Base-by-base conservation (phyloP, 495 filamentous ascomycete species). In the Letharia columbiana region DNA sequence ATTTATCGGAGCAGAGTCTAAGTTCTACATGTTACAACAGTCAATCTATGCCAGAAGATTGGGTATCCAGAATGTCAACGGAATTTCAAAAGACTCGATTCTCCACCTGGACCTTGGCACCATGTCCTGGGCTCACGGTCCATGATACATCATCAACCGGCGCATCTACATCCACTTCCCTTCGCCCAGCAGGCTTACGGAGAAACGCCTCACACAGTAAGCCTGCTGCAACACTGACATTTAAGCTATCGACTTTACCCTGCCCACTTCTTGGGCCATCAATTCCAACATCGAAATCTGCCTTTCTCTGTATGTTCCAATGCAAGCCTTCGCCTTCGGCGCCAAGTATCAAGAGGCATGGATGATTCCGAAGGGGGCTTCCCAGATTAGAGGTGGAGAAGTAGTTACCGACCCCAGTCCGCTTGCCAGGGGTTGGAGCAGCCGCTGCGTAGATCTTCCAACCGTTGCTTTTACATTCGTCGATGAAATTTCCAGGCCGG, bases 371-470 rank as follows among this genome's bases (percentile, higher is more conserved):
- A 20, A 91, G 69, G 7, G 87, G 87, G 52, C 67, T 66, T 66
- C 49, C 63, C 23, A 72, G 31, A 64, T 62, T 77, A 37, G 63
- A 75, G 58, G 64, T 69, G 23, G 70, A 71, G 67, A 45, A 54
- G n/a, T 49, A 41, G 42, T 62, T 69, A 40, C 37, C 58, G 31
- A 37, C 4, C 23, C 47, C 37, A 15, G 50, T 58, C 10, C 33
- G 15, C 44, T 64, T 63, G 50, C 35, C 57, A 4, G 60, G 69
- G 7, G 67, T 66, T 3, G 84, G 84, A 3, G 89, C 83, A 59
- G 87, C 84, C 20, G 92, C 89, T 7, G 91, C 92, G 66, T 89
- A 96, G 56, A 96, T 83, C 37, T 81, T 77, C 94, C 94, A 98
- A 2, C 91, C 94, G 42, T 84, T 83, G 44, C 78, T 77, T 58